Conservation (phyloP, 163 green algal genomes). For the Scenedesmus sp. region DNA sequence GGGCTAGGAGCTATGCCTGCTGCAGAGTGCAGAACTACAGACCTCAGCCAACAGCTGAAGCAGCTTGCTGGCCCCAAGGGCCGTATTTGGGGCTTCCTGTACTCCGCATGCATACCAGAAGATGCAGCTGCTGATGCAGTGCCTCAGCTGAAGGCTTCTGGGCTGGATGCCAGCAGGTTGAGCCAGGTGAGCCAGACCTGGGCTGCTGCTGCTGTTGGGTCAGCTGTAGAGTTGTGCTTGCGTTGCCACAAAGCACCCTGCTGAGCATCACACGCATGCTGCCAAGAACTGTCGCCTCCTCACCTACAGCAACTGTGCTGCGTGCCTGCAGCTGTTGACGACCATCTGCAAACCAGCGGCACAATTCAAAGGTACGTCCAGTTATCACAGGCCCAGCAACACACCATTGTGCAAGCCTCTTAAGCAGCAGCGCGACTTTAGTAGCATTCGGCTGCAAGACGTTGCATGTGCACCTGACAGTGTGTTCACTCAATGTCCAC, state of each 20-base stretch:
- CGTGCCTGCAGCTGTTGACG: background rate
- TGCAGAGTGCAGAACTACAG: background rate
- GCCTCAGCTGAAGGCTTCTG: background rate
- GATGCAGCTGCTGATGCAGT: background rate
- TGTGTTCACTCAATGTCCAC: too few species aligned
- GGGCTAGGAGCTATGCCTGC: background rate
- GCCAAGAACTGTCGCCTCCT: background rate
- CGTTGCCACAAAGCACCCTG: too few species aligned
- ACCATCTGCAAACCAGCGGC: constrained; percentile 5
- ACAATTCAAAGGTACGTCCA: background rate
- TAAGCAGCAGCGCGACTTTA: background rate
- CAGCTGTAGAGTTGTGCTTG: too few species aligned
- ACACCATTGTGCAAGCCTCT: background rate
- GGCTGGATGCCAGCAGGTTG: background rate
- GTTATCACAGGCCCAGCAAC: background rate
- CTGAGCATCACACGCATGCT: background rate
- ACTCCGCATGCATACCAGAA: constrained; percentile 26
- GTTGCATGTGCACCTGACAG: background rate
- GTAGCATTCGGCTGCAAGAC: background rate
- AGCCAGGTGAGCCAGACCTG: constrained; percentile 21
- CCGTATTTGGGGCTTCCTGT: constrained; percentile 48
- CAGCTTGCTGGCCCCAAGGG: constrained; percentile 8
- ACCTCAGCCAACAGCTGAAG: constrained; percentile 23
- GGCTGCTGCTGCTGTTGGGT: background rate
- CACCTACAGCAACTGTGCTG: background rate